Evolutionary conservation across 352 stramenopile genomes (phyloP).

Genomic region (Globisporangium takayamanum): DNA sequence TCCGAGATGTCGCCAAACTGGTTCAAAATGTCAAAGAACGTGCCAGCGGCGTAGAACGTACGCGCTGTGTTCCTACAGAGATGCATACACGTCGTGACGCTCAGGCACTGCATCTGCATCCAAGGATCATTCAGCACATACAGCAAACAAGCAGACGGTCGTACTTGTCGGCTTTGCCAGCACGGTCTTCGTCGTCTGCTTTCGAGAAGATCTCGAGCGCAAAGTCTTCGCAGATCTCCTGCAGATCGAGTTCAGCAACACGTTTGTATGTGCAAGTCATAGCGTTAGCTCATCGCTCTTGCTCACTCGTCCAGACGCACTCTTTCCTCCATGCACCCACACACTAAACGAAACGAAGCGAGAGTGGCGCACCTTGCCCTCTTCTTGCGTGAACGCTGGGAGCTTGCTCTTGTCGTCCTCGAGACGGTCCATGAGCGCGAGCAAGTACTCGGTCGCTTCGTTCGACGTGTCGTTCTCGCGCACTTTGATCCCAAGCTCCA

Average conservation of each 20-base stretch:
- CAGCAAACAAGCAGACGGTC: conserved; percentile 4
- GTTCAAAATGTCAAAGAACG: conserved; percentile 95
- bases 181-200: conserved; percentile 92
- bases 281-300: too few species aligned
- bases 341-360: neutral
- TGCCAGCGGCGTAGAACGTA: conserved; percentile 95
- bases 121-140: too few species aligned
- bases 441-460: conserved; percentile 84
- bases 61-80: conserved; percentile 82
- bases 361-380: conserved; percentile 68
- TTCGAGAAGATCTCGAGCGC: conserved; percentile 92
- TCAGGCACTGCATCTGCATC: too few species aligned
- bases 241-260: neutral
- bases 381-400: conserved; percentile 85
- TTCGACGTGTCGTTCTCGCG: conserved; percentile 69
- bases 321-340: neutral
- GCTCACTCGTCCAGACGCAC: neutral
- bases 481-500: conserved; percentile 86
- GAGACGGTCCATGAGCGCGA: conserved; percentile 86
- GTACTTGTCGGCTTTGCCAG: conserved; percentile 85
- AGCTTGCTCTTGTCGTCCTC: conserved; percentile 91
- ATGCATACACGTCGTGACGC: too few species aligned
- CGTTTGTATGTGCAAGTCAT: neutral
- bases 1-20: conserved; percentile 90
- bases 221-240: conserved; percentile 87